These are phyloP conservation scores for Geotrichum australiense DNA, from an alignment of 1,139 yeast genomes.

Conservation along the genomic window DNA sequence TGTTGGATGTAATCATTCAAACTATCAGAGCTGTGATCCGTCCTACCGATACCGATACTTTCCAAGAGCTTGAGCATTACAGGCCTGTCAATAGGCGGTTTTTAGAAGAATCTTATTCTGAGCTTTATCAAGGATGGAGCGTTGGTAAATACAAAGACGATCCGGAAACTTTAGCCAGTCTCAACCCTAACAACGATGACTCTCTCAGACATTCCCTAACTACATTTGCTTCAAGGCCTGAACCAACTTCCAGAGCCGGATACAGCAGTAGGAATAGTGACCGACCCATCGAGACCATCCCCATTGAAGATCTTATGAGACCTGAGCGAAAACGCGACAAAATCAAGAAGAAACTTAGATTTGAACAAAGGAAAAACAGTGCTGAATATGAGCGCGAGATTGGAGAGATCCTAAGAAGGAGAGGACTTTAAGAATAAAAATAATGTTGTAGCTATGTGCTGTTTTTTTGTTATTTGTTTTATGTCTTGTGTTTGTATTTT, in stretches of 20 bases:
- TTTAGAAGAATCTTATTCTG: slow-evolving; percentile 65
- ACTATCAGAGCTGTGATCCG: slow-evolving; percentile 48
- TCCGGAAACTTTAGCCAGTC: slow-evolving; percentile 17
- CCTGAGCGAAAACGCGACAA: slow-evolving; percentile 40
- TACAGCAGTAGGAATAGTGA: slow-evolving; percentile 8
- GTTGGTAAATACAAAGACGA: slow-evolving; percentile 20
- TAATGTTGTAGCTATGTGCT: background rate
- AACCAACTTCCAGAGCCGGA: background rate
- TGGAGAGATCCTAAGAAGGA: slow-evolving; percentile 34
- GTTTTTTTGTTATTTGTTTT: slow-evolving; percentile 1
- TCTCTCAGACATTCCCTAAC: slow-evolving; percentile 5
- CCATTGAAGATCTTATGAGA: slow-evolving; percentile 30
- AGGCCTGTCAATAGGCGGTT: slow-evolving; percentile 57
- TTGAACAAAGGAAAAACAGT: slow-evolving; percentile 23
- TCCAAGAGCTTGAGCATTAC: slow-evolving; percentile 70
- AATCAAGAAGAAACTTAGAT: slow-evolving; percentile 26
- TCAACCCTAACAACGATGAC: slow-evolving; percentile 5
- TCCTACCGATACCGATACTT: slow-evolving; percentile 74
- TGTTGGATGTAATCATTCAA: slow-evolving; percentile 60
- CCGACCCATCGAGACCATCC: slow-evolving; percentile 3
- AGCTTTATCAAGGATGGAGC: slow-evolving; percentile 73
- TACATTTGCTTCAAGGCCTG: slow-evolving; percentile 2
- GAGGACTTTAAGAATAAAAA: slow-evolving; percentile 24
- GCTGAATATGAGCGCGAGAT: slow-evolving; percentile 36
- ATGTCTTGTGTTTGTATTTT: slow-evolving; percentile 2